Evolutionary conservation across 768 basidiomycete genomes (phyloP).

Genomic region (Mycena rosella): DNA sequence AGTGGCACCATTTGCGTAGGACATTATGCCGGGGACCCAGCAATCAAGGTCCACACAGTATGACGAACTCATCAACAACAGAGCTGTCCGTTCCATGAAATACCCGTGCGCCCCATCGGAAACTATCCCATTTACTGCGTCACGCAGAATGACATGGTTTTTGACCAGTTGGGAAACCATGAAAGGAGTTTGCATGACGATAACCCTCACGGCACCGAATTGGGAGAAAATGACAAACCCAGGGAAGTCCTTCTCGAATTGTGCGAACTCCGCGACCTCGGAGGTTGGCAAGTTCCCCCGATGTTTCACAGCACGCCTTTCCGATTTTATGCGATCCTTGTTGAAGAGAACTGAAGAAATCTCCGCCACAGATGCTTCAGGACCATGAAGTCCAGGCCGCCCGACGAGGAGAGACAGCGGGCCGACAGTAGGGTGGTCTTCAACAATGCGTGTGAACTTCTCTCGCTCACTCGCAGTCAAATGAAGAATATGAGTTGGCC

Average conservation of each 20-base stretch:
- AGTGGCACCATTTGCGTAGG: constrained; percentile 49
- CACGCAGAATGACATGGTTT: neutral
- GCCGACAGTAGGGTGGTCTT: constrained; percentile 18
- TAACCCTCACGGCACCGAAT: constrained; percentile 33
- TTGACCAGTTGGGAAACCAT: constrained; percentile 37
- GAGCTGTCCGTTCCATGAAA: constrained; percentile 41
- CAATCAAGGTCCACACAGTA: constrained; percentile 42
- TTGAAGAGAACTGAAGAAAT: constrained; percentile 38
- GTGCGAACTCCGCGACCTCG: constrained; percentile 5
- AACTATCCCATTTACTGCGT: constrained; percentile 49
- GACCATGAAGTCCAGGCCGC: constrained; percentile 35
- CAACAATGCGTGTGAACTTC: neutral
- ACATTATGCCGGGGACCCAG: constrained; percentile 50
- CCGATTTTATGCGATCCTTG: constrained; percentile 34
- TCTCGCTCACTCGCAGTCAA: neutral
- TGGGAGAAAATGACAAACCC: constrained; percentile 23
- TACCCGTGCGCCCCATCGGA: constrained; percentile 52
- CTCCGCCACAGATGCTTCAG: constrained; percentile 39
- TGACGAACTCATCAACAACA: constrained; percentile 47
- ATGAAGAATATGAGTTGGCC: constrained; percentile 6
- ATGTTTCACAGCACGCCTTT: constrained; percentile 27
- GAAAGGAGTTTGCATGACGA: constrained; percentile 36
- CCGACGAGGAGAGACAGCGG: constrained; percentile 32
- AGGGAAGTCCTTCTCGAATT: constrained; percentile 24
- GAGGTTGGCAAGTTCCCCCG: neutral